Evolutionary conservation across 768 basidiomycete species (phyloP), one percentile per base, ranked within the genome.

Genomic region (Tulasnella sp.): DNA sequence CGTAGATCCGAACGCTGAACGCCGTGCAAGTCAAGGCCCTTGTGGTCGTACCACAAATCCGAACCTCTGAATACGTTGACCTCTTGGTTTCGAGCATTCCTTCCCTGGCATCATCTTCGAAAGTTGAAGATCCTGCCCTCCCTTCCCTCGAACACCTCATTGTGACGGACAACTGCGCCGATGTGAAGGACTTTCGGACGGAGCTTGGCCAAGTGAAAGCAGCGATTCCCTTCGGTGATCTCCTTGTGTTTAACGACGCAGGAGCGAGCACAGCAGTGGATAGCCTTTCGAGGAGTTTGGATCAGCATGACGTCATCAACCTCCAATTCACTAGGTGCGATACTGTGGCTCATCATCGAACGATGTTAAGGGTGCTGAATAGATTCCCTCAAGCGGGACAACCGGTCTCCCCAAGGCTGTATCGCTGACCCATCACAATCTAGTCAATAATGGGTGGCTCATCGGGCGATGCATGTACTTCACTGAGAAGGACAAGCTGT

Each of bases 331-430:
- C 94, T 44, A 95, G 94, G 93, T 93, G 81, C 16, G 85, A 77
- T 42, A 41, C 74, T 60, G 41, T 34, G 58, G 28, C n/a, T 22
- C 72, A 37, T 58, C 20, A 37, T 74, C 46, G 72, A 28, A 28
- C 24, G 28, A 64, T 40, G 46, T 46, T 14, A 44, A 34, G 20
- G 24, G 22, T 54, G 60, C 44, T 82, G 81, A 58, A 80, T 60
- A n/a, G 80, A 76, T 34, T 46, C 81, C 40, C 22, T 75, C 72
- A 82, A 95, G 94, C 83, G 94, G 94, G 4, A 95, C 95, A 14
- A 95, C 94, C 2, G 94, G 94, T 20, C 84, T 88, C 0, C 94
- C 95, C 0, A 96, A 96, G 85, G 95, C 93, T 24, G 94, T 94
- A 78, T 94, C 94, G 34, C 87, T 96, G 73, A 94, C 94, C 0